phyloP scores from a whole-genome alignment of 495 filamentous ascomycete species.

The Penicillium macrosclerotiorum region DNA sequence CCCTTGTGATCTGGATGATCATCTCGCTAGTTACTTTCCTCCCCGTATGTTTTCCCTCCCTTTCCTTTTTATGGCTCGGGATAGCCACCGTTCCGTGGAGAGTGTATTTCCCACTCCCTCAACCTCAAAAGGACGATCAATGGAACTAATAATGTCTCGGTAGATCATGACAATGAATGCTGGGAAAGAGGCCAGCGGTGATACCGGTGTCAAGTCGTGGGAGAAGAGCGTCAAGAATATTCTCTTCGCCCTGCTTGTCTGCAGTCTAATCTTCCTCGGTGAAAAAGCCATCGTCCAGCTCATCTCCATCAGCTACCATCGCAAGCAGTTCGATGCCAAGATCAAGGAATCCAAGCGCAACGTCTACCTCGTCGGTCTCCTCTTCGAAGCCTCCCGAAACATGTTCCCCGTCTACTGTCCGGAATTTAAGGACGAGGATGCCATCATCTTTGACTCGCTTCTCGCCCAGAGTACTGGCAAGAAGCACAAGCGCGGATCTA shows the following conservation, averaged over 20 bases:
- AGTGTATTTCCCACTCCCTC: no score
- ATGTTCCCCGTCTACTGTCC: conserved; percentile 89
- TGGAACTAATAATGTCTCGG: background rate
- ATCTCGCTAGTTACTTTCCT: conserved; percentile 76
- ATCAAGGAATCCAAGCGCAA: conserved; percentile 89
- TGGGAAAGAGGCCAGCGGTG: conserved; percentile 44
- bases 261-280: conserved; percentile 69
- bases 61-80: background rate
- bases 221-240: conserved; percentile 64
- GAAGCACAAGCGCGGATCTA: conserved; percentile 49
- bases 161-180: no score
- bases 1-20: conserved; percentile 83
- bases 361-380: conserved; percentile 70
- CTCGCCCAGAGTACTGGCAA: conserved; percentile 22
- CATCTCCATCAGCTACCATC: conserved; percentile 92
- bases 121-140: conserved; percentile 7
- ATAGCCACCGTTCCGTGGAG: no score
- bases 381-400: conserved; percentile 84
- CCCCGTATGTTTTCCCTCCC: conserved; percentile 43
- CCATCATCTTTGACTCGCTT: conserved; percentile 81
- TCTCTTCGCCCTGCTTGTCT: conserved; percentile 73
- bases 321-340: conserved; percentile 82
- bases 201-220: conserved; percentile 48
- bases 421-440: conserved; percentile 90
- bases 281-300: conserved; percentile 87